Evolutionary conservation across 345 rosid genomes (phyloP), one percentile per base, ranked within the genome.

Genomic region (Populus davidiana): DNA sequence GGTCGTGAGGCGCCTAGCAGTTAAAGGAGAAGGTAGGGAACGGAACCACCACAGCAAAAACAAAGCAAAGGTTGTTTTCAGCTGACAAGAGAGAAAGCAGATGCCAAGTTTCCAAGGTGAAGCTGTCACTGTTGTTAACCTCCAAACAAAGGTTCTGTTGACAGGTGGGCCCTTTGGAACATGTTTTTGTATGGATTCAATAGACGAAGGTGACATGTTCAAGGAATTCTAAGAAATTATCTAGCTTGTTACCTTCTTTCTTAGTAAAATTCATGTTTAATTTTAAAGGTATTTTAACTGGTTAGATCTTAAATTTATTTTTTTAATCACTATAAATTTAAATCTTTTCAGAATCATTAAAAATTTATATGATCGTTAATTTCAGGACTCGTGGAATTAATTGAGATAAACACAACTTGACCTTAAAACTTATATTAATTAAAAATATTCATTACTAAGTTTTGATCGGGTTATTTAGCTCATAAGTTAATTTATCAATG

Each of bases 341-440:
- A 31, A 2, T 0, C 2, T 31, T 31, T 31, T 31, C 2, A 31
- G 0, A 4, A 33, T 4, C 4, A 33, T 4, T 33, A 33, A 3
- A 4, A 0, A 4, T 0, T 33, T 33, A 0, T 4, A 33, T 33
- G 0, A 4, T 33, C 0, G 0, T 33, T 33, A 33, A 33, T 4
- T 33, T 33, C 0, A 4, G 0, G 5, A 33, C 0, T 33, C 4
- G 0, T 33, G 0, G 0, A 3, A 33, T 33, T 33, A 33, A 0
- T 33, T 0, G 0, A 33, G 5, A 33, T 33, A 4, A 0, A 0
- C 0, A 0, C 0, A 4, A 33, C 0, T 0, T 33, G 0, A 33
- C 1, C 5, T 0, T 0, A 33, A 33, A 0, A 4, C 0, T 0
- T 33, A 33, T 33, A 4, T 33, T 33, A 33, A 3, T 2, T 33